Evolutionary conservation across 345 rosid species (phyloP).

Genomic region (Eucalyptus paniculata): DNA sequence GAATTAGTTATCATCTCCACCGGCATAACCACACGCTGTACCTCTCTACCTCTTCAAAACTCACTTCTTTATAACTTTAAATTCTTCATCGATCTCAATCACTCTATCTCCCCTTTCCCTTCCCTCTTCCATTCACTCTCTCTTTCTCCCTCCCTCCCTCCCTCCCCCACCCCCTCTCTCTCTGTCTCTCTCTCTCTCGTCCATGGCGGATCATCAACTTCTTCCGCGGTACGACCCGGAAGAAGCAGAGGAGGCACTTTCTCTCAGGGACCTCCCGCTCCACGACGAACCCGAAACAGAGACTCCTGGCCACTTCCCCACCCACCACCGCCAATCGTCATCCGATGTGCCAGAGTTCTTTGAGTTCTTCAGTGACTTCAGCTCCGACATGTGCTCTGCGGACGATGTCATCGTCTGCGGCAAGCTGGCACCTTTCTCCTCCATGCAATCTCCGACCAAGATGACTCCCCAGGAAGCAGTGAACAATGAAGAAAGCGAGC

Average conservation of each 20-base stretch:
- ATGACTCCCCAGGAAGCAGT: not conserved
- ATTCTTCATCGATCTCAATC: not conserved
- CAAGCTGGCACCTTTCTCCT: constrained; percentile 35
- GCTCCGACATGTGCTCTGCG: constrained; percentile 47
- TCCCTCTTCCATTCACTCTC: not conserved
- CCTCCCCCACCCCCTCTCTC: not conserved
- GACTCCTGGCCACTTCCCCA: not conserved
- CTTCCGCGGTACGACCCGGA: not conserved
- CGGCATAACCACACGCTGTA: not conserved
- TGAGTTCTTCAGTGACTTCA: constrained; percentile 30
- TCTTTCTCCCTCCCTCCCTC: not conserved
- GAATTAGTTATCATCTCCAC: not conserved
- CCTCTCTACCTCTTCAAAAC: not conserved
- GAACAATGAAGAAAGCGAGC: not conserved
- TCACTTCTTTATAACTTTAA: not conserved
- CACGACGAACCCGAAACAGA: not conserved
- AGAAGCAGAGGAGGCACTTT: constrained; percentile 29
- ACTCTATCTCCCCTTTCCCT: not conserved
- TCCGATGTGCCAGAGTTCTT: constrained; percentile 21
- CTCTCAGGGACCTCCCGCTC: constrained; percentile 39
- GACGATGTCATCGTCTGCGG: constrained; percentile 59
- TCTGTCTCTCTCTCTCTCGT: not conserved
- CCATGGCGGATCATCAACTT: not conserved
- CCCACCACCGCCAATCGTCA: not conserved
- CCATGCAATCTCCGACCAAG: not conserved